Percentiles rank a stretch among this genome's conserved stretches.
Conservation (phyloP, 2,329 filamentous ascomycete genomes). For the Diaporthe longicolla region DNA sequence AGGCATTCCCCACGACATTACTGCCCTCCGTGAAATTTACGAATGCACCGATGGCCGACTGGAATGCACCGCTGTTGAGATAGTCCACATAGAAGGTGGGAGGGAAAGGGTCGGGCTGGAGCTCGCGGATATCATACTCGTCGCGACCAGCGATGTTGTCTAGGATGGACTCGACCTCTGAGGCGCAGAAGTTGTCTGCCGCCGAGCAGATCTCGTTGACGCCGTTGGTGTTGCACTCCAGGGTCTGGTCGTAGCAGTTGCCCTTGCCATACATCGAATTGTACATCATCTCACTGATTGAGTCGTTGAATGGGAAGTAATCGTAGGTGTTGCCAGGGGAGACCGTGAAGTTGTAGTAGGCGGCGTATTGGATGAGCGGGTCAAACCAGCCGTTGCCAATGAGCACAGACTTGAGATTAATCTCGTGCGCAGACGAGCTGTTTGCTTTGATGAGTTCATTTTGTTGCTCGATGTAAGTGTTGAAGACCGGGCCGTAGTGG, state of each 20-base stretch:
- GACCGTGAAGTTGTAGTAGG: constrained; percentile 71
- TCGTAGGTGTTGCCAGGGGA: constrained; percentile 71
- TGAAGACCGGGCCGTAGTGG: constrained; percentile 71
- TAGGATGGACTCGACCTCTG: constrained; percentile 66
- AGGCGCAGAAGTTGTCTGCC: constrained; percentile 69
- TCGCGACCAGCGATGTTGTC: constrained; percentile 67
- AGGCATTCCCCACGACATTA: constrained; percentile 29
- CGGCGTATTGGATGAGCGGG: constrained; percentile 67
- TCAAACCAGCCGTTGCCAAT: constrained; percentile 73
- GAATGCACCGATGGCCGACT: constrained; percentile 47
- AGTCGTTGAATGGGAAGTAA: constrained; percentile 64
- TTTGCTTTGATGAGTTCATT: constrained; percentile 55
- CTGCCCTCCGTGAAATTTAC: constrained; percentile 45
- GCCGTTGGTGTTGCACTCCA: constrained; percentile 67
- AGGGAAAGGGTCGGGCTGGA: constrained; percentile 70
- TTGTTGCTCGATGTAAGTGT: constrained; percentile 62
- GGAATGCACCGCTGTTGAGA: constrained; percentile 64
- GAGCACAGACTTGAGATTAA: constrained; percentile 64
- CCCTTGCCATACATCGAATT: constrained; percentile 72
- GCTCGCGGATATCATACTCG: constrained; percentile 72
- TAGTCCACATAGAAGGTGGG: constrained; percentile 69
- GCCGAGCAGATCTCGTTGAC: constrained; percentile 64
- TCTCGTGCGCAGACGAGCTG: constrained; percentile 55
- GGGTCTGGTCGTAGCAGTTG: constrained; percentile 71
- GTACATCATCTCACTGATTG: constrained; percentile 65